Evolutionary conservation across 1,284 basidiomycete species (phyloP).

Genomic region (Papiliotrema nemorosa): DNA sequence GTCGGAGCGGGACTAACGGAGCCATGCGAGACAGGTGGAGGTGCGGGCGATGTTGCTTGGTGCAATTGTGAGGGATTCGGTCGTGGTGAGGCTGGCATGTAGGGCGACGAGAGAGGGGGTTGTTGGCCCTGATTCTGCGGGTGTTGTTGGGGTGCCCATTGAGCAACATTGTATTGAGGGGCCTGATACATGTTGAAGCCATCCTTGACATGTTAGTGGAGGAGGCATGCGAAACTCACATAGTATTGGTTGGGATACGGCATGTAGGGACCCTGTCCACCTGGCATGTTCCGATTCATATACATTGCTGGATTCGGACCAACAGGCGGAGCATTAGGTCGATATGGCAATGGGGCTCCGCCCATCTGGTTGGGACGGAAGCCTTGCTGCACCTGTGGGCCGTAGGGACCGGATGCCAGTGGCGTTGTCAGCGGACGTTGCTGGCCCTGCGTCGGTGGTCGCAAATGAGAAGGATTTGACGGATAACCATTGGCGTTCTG

Average conservation of each 20-base stretch:
- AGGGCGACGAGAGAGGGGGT: too few relatives aligned
- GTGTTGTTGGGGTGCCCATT: slow-evolving; percentile 28
- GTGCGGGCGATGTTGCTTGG: slow-evolving; percentile 29
- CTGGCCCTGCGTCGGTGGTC: slow-evolving; percentile 21
- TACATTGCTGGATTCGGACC: slow-evolving; percentile 6
- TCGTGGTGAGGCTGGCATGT: slow-evolving; percentile 39
- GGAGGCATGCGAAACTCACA: slow-evolving; percentile 23
- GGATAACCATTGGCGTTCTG: slow-evolving; percentile 27
- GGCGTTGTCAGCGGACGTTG: slow-evolving; percentile 25
- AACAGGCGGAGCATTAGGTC: slow-evolving; percentile 11
- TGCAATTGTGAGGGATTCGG: slow-evolving; percentile 23
- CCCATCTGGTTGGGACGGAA: slow-evolving; percentile 29
- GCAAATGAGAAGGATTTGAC: slow-evolving; percentile 19
- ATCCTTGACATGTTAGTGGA: slow-evolving; percentile 3
- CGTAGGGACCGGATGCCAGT: slow-evolving; percentile 24
- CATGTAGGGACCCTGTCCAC: slow-evolving; percentile 36
- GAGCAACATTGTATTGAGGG: slow-evolving; percentile 5
- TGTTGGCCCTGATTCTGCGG: slow-evolving; percentile 18
- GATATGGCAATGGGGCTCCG: not conserved
- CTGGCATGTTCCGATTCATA: slow-evolving; percentile 23
- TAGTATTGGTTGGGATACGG: slow-evolving; percentile 33
- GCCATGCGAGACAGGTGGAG: slow-evolving; percentile 26
- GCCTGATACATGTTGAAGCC: slow-evolving; percentile 2
- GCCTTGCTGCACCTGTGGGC: slow-evolving; percentile 28
- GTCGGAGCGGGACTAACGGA: slow-evolving; percentile 38